Conservation (phyloP, 208 protist species). For the Leishmania tropica region DNA sequence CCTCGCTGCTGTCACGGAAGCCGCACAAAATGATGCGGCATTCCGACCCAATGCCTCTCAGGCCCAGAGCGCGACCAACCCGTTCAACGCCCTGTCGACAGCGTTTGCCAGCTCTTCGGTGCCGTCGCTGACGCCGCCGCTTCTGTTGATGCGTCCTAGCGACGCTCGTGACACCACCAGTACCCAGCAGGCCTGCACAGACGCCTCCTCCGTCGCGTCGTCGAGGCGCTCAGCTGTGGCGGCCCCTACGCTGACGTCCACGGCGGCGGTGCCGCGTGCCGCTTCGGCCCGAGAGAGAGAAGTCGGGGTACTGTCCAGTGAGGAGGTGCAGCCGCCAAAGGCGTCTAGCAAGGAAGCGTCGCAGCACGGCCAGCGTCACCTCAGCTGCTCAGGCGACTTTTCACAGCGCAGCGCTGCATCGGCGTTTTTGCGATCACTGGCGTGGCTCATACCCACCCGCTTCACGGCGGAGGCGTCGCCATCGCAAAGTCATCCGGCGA, state of each 20-base stretch:
- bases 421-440: background rate
- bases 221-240: background rate
- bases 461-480: background rate
- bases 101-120: background rate
- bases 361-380: background rate
- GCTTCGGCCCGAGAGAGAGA: background rate
- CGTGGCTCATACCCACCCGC: background rate
- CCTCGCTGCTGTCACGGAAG: background rate
- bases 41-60: background rate
- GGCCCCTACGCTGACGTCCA: background rate
- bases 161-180: background rate
- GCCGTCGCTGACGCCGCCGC: background rate
- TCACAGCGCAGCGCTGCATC: background rate
- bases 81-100: background rate
- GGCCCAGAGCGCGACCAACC: background rate
- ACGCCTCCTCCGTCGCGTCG: background rate
- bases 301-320: background rate
- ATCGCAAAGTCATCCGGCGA: background rate
- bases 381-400: background rate
- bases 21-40: background rate
- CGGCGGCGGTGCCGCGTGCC: background rate
- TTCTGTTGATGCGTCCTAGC: background rate
- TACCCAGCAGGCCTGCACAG: background rate
- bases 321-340: slow-evolving; percentile 6
- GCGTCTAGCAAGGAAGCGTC: background rate